Evolutionary conservation across 495 filamentous ascomycete species (phyloP).

Genomic region (Podospora pseudocomata): DNA sequence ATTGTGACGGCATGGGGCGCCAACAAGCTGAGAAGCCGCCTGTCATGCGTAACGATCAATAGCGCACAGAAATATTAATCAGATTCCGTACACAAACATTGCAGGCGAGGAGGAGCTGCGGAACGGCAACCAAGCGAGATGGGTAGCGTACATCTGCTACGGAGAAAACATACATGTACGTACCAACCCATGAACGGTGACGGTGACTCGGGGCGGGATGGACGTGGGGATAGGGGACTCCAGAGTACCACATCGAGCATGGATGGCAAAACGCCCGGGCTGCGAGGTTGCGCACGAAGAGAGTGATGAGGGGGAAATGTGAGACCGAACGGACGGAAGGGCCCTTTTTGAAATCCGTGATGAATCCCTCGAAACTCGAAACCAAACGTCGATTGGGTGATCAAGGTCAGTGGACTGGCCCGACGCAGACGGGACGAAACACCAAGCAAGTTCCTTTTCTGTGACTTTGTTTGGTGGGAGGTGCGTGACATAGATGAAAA

Average conservation of each 20-base stretch:
- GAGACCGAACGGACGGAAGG: constrained; percentile 22
- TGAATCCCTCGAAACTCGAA: constrained; percentile 19
- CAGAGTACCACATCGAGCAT: constrained; percentile 15
- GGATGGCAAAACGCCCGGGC: constrained; percentile 18
- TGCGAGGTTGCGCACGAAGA: constrained; percentile 17
- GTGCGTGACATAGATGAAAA: constrained; percentile 29
- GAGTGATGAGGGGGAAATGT: constrained; percentile 16
- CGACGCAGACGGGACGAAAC: constrained; percentile 19
- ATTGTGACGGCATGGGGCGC: neutral
- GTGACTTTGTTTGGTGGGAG: neutral
- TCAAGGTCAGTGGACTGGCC: constrained; percentile 13
- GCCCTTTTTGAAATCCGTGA: constrained; percentile 2
- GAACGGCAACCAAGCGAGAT: constrained; percentile 12
- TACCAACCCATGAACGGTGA: neutral
- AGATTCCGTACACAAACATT: neutral
- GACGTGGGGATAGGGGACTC: constrained; percentile 8
- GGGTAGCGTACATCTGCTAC: constrained; percentile 1
- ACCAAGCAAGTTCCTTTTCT: constrained; percentile 9
- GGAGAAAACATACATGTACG: constrained; percentile 2
- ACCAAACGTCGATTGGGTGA: constrained; percentile 28
- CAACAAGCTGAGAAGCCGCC: constrained; percentile 7
- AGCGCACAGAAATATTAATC: constrained; percentile 5
- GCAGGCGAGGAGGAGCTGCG: constrained; percentile 3
- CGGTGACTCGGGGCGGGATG: constrained; percentile 3
- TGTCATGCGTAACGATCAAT: constrained; percentile 10